Conservation (phyloP, 2,329 filamentous ascomycete species). For the Aspergillus caelatus region DNA sequence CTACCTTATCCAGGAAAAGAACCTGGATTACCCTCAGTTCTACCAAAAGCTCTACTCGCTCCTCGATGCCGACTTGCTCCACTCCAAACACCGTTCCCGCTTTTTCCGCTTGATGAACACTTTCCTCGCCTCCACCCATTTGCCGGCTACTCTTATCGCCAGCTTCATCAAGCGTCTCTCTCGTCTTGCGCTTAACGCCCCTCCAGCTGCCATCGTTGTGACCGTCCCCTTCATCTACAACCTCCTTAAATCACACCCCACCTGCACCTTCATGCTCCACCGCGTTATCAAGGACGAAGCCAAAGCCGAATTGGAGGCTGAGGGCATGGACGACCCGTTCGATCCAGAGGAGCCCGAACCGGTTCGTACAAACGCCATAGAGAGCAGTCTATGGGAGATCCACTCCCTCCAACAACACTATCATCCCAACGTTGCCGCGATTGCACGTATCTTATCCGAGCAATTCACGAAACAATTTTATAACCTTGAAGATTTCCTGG, state of each 20-base stretch:
- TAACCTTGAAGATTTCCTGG: constrained; percentile 94
- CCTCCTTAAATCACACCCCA: constrained; percentile 83
- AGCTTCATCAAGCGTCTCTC: constrained; percentile 96
- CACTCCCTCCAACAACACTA: constrained; percentile 90
- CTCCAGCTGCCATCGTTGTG: constrained; percentile 84
- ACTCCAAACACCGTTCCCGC: constrained; percentile 89
- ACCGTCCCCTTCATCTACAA: constrained; percentile 96
- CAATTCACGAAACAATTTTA: constrained; percentile 97
- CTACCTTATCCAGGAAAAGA: constrained; percentile 89
- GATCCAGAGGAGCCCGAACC: constrained; percentile 75
- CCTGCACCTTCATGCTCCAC: constrained; percentile 95
- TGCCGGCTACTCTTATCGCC: constrained; percentile 86
- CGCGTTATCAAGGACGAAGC: constrained; percentile 64
- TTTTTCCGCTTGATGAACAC: constrained; percentile 92
- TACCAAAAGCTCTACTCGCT: constrained; percentile 93
- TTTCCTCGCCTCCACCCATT: constrained; percentile 87
- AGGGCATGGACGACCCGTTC: constrained; percentile 75
- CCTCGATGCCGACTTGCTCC: constrained; percentile 79
- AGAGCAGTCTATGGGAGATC: constrained; percentile 94
- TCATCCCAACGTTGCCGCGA: constrained; percentile 92
- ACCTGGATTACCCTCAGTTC: constrained; percentile 94
- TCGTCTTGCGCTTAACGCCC: constrained; percentile 80
- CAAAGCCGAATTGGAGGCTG: constrained; percentile 62
- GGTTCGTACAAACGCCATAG: constrained; percentile 81
- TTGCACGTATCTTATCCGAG: constrained; percentile 90